phyloP scores from a whole-genome alignment of 2,329 filamentous ascomycete genomes.

The Fusarium humuli region DNA sequence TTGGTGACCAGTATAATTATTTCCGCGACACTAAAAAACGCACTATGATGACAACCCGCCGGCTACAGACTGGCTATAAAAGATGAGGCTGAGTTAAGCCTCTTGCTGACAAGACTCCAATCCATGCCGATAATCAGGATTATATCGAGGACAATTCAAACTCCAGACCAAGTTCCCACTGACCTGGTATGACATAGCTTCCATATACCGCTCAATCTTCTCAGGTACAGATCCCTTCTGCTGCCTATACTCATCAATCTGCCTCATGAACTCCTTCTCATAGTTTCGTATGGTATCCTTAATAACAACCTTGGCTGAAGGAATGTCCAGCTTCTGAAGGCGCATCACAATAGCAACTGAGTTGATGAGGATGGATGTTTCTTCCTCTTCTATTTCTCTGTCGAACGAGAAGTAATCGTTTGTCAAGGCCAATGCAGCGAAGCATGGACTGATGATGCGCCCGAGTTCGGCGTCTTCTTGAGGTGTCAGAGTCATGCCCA shows the following conservation, averaged over 20 bases:
- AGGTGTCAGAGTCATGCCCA: not conserved
- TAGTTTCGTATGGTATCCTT: not conserved
- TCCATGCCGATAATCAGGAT: not conserved
- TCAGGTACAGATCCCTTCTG: not conserved
- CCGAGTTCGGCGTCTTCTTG: not conserved
- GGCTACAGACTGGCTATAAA: not conserved
- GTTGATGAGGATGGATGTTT: not conserved
- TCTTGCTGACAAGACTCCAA: not conserved
- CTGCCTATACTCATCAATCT: not conserved
- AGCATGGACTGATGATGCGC: not conserved
- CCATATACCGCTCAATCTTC: not conserved
- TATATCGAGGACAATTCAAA: not conserved
- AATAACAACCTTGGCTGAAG: not conserved
- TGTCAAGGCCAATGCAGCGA: not conserved
- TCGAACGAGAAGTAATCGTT: conserved; percentile 1
- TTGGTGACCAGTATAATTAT: not conserved
- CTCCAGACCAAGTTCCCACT: not conserved
- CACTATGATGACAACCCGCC: not conserved
- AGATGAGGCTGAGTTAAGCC: not conserved
- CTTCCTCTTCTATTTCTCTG: not conserved
- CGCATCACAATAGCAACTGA: not conserved
- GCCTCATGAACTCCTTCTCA: not conserved
- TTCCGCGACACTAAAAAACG: not conserved
- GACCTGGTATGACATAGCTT: not conserved
- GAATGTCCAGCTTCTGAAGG: not conserved